Conservation (phyloP, 371 early-diverging fungal species). For the Funneliformis caledonium region DNA sequence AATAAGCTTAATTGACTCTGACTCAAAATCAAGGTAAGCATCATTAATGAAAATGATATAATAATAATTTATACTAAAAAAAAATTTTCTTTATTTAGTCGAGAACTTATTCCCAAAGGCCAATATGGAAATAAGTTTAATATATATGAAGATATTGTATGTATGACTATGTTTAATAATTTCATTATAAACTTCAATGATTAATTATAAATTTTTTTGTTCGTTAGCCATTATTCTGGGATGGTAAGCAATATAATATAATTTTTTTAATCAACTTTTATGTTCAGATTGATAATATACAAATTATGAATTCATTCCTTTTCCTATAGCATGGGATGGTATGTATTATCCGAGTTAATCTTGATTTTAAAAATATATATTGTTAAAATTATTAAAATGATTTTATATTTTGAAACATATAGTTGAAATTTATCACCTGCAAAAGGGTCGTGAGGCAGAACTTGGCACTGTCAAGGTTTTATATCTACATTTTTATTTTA, state of each 20-base stretch:
- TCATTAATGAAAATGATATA: background rate
- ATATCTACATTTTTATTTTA: conserved; percentile 35
- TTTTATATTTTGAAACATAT: conserved; percentile 50
- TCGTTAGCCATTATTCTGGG: conserved; percentile 50
- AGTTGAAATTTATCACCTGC: conserved; percentile 89
- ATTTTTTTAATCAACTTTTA: background rate
- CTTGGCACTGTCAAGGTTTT: conserved; percentile 45
- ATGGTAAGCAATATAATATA: conserved; percentile 36
- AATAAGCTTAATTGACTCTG: conserved; percentile 64
- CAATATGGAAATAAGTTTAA: conserved; percentile 78
- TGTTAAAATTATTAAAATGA: background rate
- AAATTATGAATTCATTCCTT: background rate
- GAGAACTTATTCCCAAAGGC: conserved; percentile 72
- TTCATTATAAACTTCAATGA: background rate
- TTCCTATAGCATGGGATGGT: conserved; percentile 55
- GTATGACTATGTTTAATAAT: conserved; percentile 30
- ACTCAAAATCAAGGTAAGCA: conserved; percentile 45
- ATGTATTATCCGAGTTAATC: conserved; percentile 20
- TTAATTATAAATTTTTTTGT: background rate
- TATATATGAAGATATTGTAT: conserved; percentile 84
- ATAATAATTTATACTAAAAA: background rate
- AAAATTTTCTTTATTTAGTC: conserved; percentile 47
- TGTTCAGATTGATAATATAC: background rate
- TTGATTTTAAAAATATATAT: background rate
- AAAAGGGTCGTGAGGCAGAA: conserved; percentile 65